Evolutionary conservation across 257 asterid genomes (phyloP).

Genomic region (Gentiana macrophylla): DNA sequence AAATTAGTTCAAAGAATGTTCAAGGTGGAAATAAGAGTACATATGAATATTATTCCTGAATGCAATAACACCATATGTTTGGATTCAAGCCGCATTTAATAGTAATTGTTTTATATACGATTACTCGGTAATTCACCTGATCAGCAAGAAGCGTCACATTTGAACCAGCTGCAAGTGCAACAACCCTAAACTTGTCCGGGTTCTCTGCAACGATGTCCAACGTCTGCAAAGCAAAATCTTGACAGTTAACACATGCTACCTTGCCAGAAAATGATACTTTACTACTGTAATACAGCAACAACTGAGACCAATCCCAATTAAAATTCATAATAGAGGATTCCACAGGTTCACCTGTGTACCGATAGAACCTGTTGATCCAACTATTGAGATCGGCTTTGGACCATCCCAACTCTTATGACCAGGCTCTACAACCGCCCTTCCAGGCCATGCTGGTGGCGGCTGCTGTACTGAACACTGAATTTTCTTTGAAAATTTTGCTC

Average conservation of each 20-base stretch:
- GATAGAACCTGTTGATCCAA: slow-evolving; percentile 98
- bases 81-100: background rate
- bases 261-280: background rate
- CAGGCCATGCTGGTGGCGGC: slow-evolving; percentile 98
- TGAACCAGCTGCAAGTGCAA: slow-evolving; percentile 99
- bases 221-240: slow-evolving; percentile 45
- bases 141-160: slow-evolving; percentile 96
- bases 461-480: slow-evolving; percentile 58
- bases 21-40: too few relatives aligned
- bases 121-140: slow-evolving; percentile 44
- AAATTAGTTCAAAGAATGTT: too few relatives aligned
- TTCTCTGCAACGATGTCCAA: slow-evolving; percentile 93
- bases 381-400: slow-evolving; percentile 83
- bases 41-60: too few relatives aligned
- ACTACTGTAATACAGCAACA: background rate
- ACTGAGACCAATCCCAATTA: too few relatives aligned
- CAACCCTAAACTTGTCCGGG: slow-evolving; percentile 76
- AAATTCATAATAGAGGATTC: background rate
- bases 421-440: slow-evolving; percentile 63
- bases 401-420: slow-evolving; percentile 76
- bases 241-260: background rate
- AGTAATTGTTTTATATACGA: background rate
- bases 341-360: slow-evolving; percentile 74
- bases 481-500: slow-evolving; percentile 34
- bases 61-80: background rate